Percentiles rank a stretch among this genome's conserved stretches.
Conservation (phyloP, 148 eudicot species). For the Simmondsia chinensis region DNA sequence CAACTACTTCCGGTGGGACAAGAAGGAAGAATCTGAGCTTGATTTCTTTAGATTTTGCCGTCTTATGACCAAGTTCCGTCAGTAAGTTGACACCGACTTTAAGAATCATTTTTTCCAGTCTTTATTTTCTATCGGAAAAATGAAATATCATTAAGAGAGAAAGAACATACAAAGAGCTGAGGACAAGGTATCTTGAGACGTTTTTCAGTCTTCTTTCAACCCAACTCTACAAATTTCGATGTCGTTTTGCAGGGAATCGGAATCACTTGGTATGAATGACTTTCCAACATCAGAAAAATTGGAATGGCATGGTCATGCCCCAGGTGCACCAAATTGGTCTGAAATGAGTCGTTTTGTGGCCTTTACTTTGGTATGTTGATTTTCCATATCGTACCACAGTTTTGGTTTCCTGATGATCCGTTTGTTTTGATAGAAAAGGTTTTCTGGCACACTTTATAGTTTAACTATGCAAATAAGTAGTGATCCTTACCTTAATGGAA, state of each 20-base stretch:
- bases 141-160: too few species aligned
- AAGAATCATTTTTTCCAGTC: not conserved
- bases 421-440: not conserved
- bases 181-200: too few species aligned
- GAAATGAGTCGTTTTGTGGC: conserved; percentile 84
- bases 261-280: conserved; percentile 78
- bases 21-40: conserved; percentile 60
- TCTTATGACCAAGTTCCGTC: conserved; percentile 71
- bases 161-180: too few species aligned
- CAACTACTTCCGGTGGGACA: conserved; percentile 93
- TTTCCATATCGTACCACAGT: not conserved
- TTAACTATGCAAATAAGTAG: not conserved
- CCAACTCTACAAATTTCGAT: not conserved
- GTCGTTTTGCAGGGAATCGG: conserved; percentile 53
- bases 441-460: too few species aligned
- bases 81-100: conserved; percentile 25
- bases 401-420: not conserved
- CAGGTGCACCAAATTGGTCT: conserved; percentile 85
- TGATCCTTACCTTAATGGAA: not conserved
- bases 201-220: not conserved
- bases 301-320: conserved; percentile 91
- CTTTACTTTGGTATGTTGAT: conserved; percentile 58
- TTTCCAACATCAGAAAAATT: conserved; percentile 94
- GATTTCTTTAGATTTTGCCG: conserved; percentile 88
- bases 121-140: too few species aligned